Evolutionary conservation across 2,329 filamentous ascomycete species (phyloP), one percentile per base, ranked within the genome.

Genomic region (Pseudogymnoascus sp.): DNA sequence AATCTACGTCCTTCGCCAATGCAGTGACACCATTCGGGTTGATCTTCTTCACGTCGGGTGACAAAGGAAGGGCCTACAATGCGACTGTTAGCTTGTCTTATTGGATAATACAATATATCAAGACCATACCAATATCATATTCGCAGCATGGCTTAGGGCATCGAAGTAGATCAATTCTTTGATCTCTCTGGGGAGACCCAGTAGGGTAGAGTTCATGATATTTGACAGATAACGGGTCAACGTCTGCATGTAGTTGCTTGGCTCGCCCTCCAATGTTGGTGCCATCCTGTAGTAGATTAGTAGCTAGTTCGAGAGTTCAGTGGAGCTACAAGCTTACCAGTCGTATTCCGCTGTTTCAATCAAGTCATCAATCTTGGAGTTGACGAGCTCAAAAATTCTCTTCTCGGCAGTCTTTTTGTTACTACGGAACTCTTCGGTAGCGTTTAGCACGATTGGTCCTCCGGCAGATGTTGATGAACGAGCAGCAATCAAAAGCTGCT

Each of bases 151-250:
- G 63, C 88, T 92, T 37, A 99, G 83, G 0, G 95, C 95, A 73
- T 97, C 95, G 72, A 96, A 97, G 77, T 99, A 97, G 70, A 99
- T 96, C 63, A 97, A 86, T 74, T 96, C 92, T 74, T 97, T 97
- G 76, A 99, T 97, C 71, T 96, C 91, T 31, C 91, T 87, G 0
- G 96, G 95, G n/a, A 99, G 79, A 1, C 93, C 93, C 1, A 99
- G 83, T 4, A 99, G 82, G 0, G 96, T 96, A 0, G 91, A 95
- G 72, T 88, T 93, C 92, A 97, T 97, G 73, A 97, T 97, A 73
- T 96, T 96, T 31, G 89, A 90, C 19, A 99, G 81, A 73, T 97
- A 99, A 11, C 88, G 85, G 0, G 93, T 99, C 65, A 99, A 79
- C 4, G 95, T 96, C 73, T 95, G 89, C 86, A 99, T 96, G 77